Percentiles rank a stretch among this genome's conserved stretches.
Conservation (phyloP, 305 asterid species). For the Ruellia speciosa region DNA sequence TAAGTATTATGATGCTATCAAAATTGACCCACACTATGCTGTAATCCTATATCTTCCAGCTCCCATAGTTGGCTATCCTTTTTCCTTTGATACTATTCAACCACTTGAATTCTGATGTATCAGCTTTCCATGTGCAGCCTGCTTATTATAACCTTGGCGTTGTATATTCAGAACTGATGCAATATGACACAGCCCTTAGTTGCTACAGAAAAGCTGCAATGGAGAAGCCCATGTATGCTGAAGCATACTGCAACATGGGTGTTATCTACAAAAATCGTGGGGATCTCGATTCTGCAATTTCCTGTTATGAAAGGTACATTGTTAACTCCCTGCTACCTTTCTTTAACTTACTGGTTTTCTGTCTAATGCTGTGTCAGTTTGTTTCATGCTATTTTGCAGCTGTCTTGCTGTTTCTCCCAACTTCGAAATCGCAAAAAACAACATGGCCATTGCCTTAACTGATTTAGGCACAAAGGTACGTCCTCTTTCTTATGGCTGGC, state of each 20-base stretch:
- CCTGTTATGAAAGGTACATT: conserved; percentile 99
- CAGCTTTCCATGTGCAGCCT: conserved; percentile 59
- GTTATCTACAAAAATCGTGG: conserved; percentile 94
- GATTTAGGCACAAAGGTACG: conserved; percentile 99
- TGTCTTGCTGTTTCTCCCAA: conserved; percentile 97
- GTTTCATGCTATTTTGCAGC: conserved; percentile 39
- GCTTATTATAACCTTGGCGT: conserved; percentile 99
- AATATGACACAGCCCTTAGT: conserved; percentile 85
- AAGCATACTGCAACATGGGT: conserved; percentile 99
- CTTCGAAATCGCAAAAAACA: conserved; percentile 97
- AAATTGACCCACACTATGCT: conserved; percentile 85
- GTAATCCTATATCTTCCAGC: conserved; percentile 39
- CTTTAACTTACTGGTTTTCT: too few relatives aligned
- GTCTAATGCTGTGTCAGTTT: conserved; percentile 26
- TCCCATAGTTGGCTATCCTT: background rate
- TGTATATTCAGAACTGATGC: conserved; percentile 98
- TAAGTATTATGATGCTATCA: conserved; percentile 91
- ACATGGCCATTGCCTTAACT: conserved; percentile 98
- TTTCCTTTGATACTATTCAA: conserved; percentile 16
- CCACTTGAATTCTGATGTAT: conserved; percentile 30
- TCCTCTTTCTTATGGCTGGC: too few relatives aligned
- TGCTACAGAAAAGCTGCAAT: conserved; percentile 95
- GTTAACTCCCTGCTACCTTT: too few relatives aligned
- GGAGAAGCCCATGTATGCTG: conserved; percentile 98
- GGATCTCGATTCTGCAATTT: conserved; percentile 88